Evolutionary conservation across 306 rosid species (phyloP), one percentile per base, ranked within the genome.

Genomic region (Purshia tridentata): DNA sequence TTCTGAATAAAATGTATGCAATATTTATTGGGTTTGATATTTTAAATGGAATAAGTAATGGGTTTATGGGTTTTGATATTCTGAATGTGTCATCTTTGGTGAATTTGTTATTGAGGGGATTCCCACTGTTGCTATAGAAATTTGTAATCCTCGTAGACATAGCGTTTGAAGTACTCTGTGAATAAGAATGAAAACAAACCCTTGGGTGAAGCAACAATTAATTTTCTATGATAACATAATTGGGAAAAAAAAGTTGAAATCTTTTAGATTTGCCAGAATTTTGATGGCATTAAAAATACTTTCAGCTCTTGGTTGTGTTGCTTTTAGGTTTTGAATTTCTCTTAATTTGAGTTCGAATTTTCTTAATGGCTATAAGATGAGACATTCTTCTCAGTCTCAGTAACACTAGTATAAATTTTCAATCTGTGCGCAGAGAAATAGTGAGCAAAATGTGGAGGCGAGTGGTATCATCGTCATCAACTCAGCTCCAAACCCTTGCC

Each of bases 391-490:
- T 6, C 22, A 13, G 64, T 58, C 9, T 23, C 42, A 0, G 42
- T 48, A 22, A 8, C 16, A 20, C 57, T 48, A 3, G 2, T 52
- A 37, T 69, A 39, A 37, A 39, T 69, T 9, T 13, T 49, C 41
- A 69, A 52, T 69, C 37, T 69, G 12, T 52, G 64, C 52, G 22
- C 64, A 69, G 63, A n/a, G 35, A 64, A 58, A 67, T 20, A 35
- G 66, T 12, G 44, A 4, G 46, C 64, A 70, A 70, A 59, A 70
- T 70, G 74, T 70, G 74, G 74, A 54, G 62, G 64, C 64, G 22
- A 70, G 41, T 70, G 35, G 52, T 54, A 54, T 13, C 39, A 29
- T 22, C 41, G 0, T 56, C 74, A 8, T 54, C 74, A 41, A 52
- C 64, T 16, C 35, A 37, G 47, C 49, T 37, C 20, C 72, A 51